Evolutionary conservation across 2,329 filamentous ascomycete species (phyloP), one percentile per base, ranked within the genome.

Genomic region (Trichoderma aggressivum): DNA sequence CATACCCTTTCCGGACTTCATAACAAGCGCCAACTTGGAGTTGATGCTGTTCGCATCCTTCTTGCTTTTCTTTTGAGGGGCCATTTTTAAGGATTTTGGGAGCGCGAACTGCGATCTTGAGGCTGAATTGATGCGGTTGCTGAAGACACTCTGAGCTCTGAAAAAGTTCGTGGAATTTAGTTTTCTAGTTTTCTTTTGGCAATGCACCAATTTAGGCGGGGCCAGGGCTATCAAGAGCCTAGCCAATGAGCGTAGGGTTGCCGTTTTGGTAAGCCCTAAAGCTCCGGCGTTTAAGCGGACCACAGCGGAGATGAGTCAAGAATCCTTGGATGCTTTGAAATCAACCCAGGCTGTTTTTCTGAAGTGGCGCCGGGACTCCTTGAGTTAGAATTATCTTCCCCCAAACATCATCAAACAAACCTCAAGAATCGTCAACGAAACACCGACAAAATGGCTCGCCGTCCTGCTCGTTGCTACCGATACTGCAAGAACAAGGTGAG

Each of bases 401-500:
- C 78, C 77, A 76, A 79, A 78, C 79, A 80, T 58, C 78, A 80
- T 75, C 80, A 82, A 75, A 43, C 39, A 66, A 73, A 53, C 71
- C 73, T 74, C 78, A 76, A 78, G 74, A 75, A 50, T 12, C 70
- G 74, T 73, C 77, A 81, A 80, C 75, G 79, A 79, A 89, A 86
- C 8, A 87, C 88, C 86, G 89, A 91, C 91, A 94, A 91, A 89
- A 99, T 99, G 96, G 96, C 96, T 84, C 94, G 96, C 87, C 94
- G 96, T 92, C 96, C 96, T 84, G 96, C 96, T 83, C 93, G 96
- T 89, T 99, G 96, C 89, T 99, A 97, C 91, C 92, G 96, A 84
- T 99, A 99, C 93, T 99, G 96, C 94, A 99, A 99, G 94, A 99
- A 98, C 92, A 98, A 98, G 94, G 94, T 97, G 84, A 87, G 92